Evolutionary conservation across 2,329 filamentous ascomycete genomes (phyloP), one percentile per base, ranked within the genome.

Genomic region (Fusarium floridanum): DNA sequence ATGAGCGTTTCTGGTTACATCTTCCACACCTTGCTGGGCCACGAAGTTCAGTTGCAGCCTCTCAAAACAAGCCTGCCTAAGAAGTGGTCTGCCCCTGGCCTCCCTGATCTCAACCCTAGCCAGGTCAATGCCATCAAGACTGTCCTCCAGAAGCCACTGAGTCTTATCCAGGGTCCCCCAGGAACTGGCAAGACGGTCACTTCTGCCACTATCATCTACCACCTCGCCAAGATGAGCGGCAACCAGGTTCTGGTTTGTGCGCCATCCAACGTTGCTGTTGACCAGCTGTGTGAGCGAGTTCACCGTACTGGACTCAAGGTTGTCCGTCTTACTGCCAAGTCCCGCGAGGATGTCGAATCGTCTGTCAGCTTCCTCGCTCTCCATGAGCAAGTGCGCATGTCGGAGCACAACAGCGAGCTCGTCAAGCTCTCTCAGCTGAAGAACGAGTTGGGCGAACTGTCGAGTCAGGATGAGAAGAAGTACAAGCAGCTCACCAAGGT

Each of bases 1-100:
- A 94, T 97, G 93, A 98, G 95, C 80, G 96, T 99, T 50, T 98
- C 97, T 24, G 97, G 97, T 41, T 99, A 98, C 84, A 98, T 99
- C 75, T 99, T 98, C 86, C 97, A 99, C 83, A 97, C 97, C 76
- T 89, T 99, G 24, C 91, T 99, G 36, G 97, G 97, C 64, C 95
- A 98, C 80, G 96, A 98, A 81, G 97, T 98, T 68, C 95, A 95
- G 32, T 92, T 96, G 43, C 95, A 95, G 61, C 95, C 96, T 7
- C 97, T 98, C 92, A 98, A 98, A 87, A 95, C 95, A 32, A 93
- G 94, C 78, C 90, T 98, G 83, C 97, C 97, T 71, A 97, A 97
- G 86, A 98, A 98, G 85, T 98, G 98, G 85, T 97, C 94, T 80
- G 97, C 96, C 22, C 97, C 96, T 43, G 95, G 95, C 62, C 90